These are phyloP conservation scores for Daphne laureola DNA, from an alignment of 441 rosid species.

Conservation along the genomic window DNA sequence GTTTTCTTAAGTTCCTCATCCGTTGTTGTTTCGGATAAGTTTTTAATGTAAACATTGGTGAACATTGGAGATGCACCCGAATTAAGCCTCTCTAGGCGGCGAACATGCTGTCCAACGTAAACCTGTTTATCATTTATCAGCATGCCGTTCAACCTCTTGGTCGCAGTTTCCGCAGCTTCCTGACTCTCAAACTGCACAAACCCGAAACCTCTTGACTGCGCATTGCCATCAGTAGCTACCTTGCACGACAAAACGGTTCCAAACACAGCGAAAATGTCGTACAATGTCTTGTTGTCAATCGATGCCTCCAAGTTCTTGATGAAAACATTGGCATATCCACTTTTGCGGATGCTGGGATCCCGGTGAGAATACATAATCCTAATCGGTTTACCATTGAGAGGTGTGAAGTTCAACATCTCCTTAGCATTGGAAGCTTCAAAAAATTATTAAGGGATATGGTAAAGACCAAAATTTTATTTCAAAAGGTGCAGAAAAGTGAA, in stretches of 20 bases:
- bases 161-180: conserved; percentile 53
- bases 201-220: conserved; percentile 55
- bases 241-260: conserved; percentile 71
- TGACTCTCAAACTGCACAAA: conserved; percentile 65
- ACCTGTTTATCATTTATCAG: conserved; percentile 63
- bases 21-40: conserved; percentile 43
- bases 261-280: conserved; percentile 50
- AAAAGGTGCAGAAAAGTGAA: too few species aligned
- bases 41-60: conserved; percentile 67
- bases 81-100: conserved; percentile 43
- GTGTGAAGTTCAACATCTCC: conserved; percentile 54
- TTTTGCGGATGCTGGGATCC: conserved; percentile 59
- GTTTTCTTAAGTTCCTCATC: conserved; percentile 56
- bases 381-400: conserved; percentile 53
- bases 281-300: conserved; percentile 54
- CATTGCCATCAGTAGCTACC: conserved; percentile 44
- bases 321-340: conserved; percentile 70
- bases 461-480: too few species aligned
- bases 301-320: conserved; percentile 61
- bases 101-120: conserved; percentile 52
- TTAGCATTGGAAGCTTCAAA: conserved; percentile 49
- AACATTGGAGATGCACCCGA: conserved; percentile 34
- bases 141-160: conserved; percentile 57
- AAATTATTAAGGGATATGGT: neutral
- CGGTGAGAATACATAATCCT: conserved; percentile 74